Conservation (phyloP, 768 basidiomycete genomes). For the Kwoniella heveanensis region DNA sequence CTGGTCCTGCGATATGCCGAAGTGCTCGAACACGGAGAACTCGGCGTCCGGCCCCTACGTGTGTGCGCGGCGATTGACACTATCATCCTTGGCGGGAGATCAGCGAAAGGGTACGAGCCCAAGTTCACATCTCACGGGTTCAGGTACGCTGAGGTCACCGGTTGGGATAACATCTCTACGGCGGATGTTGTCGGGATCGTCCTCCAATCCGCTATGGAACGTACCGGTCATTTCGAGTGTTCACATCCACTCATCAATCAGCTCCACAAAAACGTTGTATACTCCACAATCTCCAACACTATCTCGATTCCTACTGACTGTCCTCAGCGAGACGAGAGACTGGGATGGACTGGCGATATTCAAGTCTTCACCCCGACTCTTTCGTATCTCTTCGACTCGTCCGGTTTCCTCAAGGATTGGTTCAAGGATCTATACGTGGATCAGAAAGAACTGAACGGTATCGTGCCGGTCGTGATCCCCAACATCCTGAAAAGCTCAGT, state of each 20-base stretch:
- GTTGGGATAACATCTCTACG: conserved; percentile 17
- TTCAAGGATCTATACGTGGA: conserved; percentile 41
- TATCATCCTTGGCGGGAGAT: conserved; percentile 23
- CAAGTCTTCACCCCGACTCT: conserved; percentile 46
- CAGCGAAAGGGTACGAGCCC: conserved; percentile 37
- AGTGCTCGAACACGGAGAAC: conserved; percentile 49
- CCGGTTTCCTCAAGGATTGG: conserved; percentile 38
- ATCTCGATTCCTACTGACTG: conserved; percentile 49
- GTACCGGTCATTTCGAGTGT: conserved; percentile 38
- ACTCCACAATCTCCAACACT: conserved; percentile 35
- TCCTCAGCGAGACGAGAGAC: conserved; percentile 52
- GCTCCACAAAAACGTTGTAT: conserved; percentile 41
- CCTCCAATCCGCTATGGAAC: conserved; percentile 29
- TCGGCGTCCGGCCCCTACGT: conserved; percentile 43
- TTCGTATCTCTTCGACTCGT: conserved; percentile 40
- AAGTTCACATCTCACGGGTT: conserved; percentile 52
- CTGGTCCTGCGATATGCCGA: conserved; percentile 43
- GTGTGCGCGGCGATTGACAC: conserved; percentile 25
- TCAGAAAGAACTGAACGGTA: conserved; percentile 29
- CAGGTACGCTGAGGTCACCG: conserved; percentile 39
- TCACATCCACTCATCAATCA: conserved; percentile 39
- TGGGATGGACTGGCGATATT: conserved; percentile 54
- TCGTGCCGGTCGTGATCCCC: conserved; percentile 39
- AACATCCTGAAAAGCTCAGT: conserved; percentile 16
- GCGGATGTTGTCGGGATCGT: conserved; percentile 33